These are phyloP conservation scores for Nitzschia putrida DNA, from an alignment of 108 stramenopile species.

Conservation along the genomic window DNA sequence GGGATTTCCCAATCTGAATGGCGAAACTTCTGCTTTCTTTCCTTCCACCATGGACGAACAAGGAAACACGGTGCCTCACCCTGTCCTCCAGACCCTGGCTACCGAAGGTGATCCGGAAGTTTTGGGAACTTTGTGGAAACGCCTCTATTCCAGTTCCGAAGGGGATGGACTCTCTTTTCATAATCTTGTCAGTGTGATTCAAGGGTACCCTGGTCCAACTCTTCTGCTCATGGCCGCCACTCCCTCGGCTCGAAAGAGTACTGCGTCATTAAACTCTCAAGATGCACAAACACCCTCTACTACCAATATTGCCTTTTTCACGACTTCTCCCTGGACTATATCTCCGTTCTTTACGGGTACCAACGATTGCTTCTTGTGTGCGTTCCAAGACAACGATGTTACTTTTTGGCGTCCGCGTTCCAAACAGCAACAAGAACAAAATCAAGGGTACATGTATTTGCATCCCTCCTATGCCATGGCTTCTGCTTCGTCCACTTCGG, in stretches of 20 bases:
- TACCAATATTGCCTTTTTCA: constrained; percentile 57
- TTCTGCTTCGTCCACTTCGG: background rate
- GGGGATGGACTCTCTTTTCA: constrained; percentile 59
- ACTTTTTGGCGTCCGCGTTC: constrained; percentile 43
- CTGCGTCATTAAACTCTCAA: background rate
- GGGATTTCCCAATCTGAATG: constrained; percentile 41
- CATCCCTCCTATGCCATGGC: constrained; percentile 34
- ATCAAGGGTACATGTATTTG: constrained; percentile 48
- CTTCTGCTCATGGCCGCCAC: constrained; percentile 35
- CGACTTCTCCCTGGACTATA: constrained; percentile 54
- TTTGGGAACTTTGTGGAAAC: constrained; percentile 53
- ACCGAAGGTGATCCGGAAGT: constrained; percentile 50
- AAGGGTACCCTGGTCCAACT: constrained; percentile 56
- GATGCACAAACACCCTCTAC: background rate
- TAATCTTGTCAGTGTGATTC: constrained; percentile 37
- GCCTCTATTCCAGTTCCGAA: constrained; percentile 49
- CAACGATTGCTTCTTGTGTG: constrained; percentile 54
- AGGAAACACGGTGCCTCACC: constrained; percentile 18
- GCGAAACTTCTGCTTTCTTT: constrained; percentile 51
- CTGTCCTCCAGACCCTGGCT: constrained; percentile 29
- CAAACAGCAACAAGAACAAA: background rate
- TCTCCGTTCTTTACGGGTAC: constrained; percentile 20
- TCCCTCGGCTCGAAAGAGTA: constrained; percentile 29
- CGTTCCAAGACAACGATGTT: constrained; percentile 40
- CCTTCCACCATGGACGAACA: constrained; percentile 14